phyloP scores from a whole-genome alignment of 2,329 filamentous ascomycete genomes.

The Furcasterigmium furcatum region DNA sequence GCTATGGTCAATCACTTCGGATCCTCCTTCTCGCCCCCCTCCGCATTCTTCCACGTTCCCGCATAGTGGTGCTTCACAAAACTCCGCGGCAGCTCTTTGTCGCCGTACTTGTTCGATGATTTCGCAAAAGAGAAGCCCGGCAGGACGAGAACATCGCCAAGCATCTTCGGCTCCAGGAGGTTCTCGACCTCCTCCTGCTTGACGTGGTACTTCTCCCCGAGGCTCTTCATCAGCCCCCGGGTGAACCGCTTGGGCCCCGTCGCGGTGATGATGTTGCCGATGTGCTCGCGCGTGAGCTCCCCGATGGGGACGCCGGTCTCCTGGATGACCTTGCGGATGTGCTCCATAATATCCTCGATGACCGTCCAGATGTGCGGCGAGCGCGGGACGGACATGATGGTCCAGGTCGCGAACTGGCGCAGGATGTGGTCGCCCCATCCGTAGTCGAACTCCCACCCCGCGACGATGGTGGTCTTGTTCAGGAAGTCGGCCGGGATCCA shows the following conservation, averaged over 20 bases:
- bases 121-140: conserved; percentile 16
- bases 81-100: conserved; percentile 5
- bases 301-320: conserved; percentile 6
- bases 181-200: conserved; percentile 4
- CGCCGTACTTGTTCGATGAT: conserved; percentile 11
- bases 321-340: not conserved
- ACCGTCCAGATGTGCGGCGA: conserved; percentile 13
- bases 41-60: conserved; percentile 15
- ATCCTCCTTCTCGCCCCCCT: conserved; percentile 13
- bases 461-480: conserved; percentile 12
- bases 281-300: conserved; percentile 7
- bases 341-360: conserved; percentile 13
- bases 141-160: conserved; percentile 15
- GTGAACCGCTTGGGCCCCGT: conserved; percentile 13
- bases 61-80: conserved; percentile 17
- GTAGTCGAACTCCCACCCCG: conserved; percentile 23
- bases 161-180: conserved; percentile 13
- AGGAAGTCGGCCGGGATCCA: conserved; percentile 24
- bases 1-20: too few species aligned
- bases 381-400: conserved; percentile 14
- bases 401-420: conserved; percentile 16
- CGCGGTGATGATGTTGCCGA: conserved; percentile 12
- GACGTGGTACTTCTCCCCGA: conserved; percentile 3
- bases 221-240: conserved; percentile 6
- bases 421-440: conserved; percentile 14